Evolutionary conservation across 306 rosid genomes (phyloP).

Genomic region (Herpetospermum pedunculosum): DNA sequence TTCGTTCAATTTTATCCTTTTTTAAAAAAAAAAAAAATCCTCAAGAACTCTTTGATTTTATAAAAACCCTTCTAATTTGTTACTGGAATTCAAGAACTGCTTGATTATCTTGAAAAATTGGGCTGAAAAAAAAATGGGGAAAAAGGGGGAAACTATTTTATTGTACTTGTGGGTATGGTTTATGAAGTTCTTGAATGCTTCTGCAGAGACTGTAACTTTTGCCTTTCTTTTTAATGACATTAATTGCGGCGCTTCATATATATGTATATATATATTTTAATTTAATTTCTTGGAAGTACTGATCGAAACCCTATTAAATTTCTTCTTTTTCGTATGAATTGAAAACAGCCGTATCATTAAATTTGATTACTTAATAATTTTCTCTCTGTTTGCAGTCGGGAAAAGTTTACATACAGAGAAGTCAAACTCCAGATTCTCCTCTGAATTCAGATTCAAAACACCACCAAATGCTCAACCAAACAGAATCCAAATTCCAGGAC

Average conservation of each 20-base stretch:
- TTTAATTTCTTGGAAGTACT: not conserved
- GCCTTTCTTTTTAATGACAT: slow-evolving; percentile 1
- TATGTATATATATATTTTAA: not conserved
- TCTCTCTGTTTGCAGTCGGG: slow-evolving; percentile 54
- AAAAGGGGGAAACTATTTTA: not conserved
- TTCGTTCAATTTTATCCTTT: not conserved
- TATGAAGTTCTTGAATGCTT: slow-evolving; percentile 21
- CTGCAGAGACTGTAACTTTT: not conserved
- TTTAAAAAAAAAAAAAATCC: too few species aligned
- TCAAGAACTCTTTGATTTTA: not conserved
- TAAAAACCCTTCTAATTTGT: not conserved
- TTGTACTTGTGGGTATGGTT: not conserved
- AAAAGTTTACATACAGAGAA: slow-evolving; percentile 64
- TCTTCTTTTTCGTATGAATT: not conserved
- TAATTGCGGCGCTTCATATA: not conserved
- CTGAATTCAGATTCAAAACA: slow-evolving; percentile 22
- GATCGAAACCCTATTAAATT: not conserved
- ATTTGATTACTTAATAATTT: not conserved
- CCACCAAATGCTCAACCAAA: slow-evolving; percentile 18
- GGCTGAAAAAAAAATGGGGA: not conserved
- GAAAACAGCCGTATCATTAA: not conserved
- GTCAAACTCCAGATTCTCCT: slow-evolving; percentile 27
- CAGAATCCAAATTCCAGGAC: slow-evolving; percentile 52
- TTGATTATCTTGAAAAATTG: not conserved
- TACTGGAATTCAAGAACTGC: not conserved